Percentiles rank a stretch among this genome's conserved stretches.
Conservation (phyloP, 805 yeast species). For the Candida arabinofermentans region DNA sequence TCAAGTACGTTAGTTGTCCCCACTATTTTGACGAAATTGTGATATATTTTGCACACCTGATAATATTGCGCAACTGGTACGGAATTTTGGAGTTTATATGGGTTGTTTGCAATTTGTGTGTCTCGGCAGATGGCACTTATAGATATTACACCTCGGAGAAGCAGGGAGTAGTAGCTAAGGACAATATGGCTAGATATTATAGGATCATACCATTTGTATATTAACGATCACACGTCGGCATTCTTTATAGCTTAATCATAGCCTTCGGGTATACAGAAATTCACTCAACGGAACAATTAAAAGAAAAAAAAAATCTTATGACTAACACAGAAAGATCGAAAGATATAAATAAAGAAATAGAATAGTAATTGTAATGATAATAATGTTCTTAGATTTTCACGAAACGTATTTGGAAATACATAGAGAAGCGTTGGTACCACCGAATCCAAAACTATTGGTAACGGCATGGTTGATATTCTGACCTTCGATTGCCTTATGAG, state of each 20-base stretch:
- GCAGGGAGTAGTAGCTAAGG: constrained; percentile 14
- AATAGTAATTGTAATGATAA: background rate
- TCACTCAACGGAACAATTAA: too few species aligned
- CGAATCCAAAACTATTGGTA: constrained; percentile 94
- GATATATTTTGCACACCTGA: constrained; percentile 40
- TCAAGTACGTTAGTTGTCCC: constrained; percentile 52
- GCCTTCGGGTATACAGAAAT: too few species aligned
- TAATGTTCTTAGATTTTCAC: background rate
- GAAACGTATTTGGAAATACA: constrained; percentile 38
- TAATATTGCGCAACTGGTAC: constrained; percentile 14
- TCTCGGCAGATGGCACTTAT: constrained; percentile 52
- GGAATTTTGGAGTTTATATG: constrained; percentile 28
- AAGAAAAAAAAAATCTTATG: background rate
- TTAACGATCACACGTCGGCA: constrained; percentile 1
- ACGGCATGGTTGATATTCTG: constrained; percentile 52
- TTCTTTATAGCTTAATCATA: too few species aligned
- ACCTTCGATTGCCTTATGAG: constrained; percentile 37
- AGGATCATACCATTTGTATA: constrained; percentile 30
- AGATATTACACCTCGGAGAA: constrained; percentile 45
- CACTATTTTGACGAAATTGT: constrained; percentile 67
- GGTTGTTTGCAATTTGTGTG: constrained; percentile 46
- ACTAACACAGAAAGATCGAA: background rate
- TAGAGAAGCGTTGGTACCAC: constrained; percentile 88
- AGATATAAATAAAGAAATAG: background rate
- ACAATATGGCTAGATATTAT: background rate